Evolutionary conservation across 805 yeast species (phyloP).

Genomic region (Huiozyma sinensis): DNA sequence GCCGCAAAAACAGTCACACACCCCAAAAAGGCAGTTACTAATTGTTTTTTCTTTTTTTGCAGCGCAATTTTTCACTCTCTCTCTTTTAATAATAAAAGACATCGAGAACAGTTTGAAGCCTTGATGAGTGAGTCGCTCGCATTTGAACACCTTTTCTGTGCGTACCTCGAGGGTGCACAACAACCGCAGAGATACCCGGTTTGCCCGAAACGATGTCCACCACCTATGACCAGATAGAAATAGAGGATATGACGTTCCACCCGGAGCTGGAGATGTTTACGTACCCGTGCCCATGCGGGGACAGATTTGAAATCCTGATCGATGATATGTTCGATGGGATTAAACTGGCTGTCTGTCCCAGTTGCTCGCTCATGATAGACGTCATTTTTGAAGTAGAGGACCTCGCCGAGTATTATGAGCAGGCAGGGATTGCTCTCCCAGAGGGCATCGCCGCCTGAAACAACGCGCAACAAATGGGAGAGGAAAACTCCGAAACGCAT

Average conservation of each 20-base stretch:
- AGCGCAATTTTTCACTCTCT: no score
- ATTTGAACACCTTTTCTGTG: no score
- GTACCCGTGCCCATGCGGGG: slow-evolving; percentile 98
- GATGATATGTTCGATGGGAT: slow-evolving; percentile 87
- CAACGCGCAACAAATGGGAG: no score
- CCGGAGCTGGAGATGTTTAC: slow-evolving; percentile 70
- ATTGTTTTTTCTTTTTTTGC: no score
- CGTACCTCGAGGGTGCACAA: no score
- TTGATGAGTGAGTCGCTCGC: no score
- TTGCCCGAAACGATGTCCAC: slow-evolving; percentile 31
- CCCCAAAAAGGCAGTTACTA: no score
- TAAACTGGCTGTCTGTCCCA: slow-evolving; percentile 91
- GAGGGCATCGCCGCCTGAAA: slow-evolving; percentile 2
- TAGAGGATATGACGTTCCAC: slow-evolving; percentile 92
- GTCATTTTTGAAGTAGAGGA: slow-evolving; percentile 71
- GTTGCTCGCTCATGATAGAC: slow-evolving; percentile 86
- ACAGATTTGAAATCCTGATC: slow-evolving; percentile 72
- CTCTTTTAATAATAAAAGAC: no score
- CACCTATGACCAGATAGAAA: slow-evolving; percentile 90
- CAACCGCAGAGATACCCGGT: no score
- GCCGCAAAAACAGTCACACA: no score
- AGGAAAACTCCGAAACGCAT: neutral
- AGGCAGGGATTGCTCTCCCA: slow-evolving; percentile 26
- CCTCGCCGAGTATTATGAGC: slow-evolving; percentile 32
- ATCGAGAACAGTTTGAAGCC: no score